These are phyloP conservation scores for Pseudozyma tsukubaensis DNA, from an alignment of 1,284 basidiomycete genomes.

Conservation along the genomic window DNA sequence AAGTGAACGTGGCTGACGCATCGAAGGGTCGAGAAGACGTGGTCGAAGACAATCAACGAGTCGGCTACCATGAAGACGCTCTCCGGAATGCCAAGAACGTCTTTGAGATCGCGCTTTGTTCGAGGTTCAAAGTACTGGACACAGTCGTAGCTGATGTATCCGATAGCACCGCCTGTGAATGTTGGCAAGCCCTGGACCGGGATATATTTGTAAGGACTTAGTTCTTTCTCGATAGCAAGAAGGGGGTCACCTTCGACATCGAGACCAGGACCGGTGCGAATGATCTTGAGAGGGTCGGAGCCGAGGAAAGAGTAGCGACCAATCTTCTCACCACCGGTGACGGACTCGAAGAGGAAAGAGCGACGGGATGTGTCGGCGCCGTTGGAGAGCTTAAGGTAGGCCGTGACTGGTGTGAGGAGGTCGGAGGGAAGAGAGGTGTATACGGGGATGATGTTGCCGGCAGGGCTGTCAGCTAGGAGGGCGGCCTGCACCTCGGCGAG, in stretches of 20 bases:
- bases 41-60: slow-evolving; percentile 94
- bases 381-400: slow-evolving; percentile 91
- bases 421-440: slow-evolving; percentile 94
- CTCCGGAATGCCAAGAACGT: slow-evolving; percentile 87
- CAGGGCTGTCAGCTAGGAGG: slow-evolving; percentile 38
- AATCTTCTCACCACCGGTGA: slow-evolving; percentile 85
- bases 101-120: slow-evolving; percentile 74
- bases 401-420: slow-evolving; percentile 94
- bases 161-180: slow-evolving; percentile 97
- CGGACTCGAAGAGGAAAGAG: slow-evolving; percentile 73
- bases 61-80: slow-evolving; percentile 97
- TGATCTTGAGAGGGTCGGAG: slow-evolving; percentile 90
- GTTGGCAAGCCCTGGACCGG: slow-evolving; percentile 90
- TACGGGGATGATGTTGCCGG: slow-evolving; percentile 90
- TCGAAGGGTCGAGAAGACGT: slow-evolving; percentile 93
- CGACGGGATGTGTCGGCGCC: slow-evolving; percentile 77
- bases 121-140: slow-evolving; percentile 88
- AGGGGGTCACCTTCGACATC: slow-evolving; percentile 89
- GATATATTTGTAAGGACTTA: slow-evolving; percentile 87
- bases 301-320: slow-evolving; percentile 97
- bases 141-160: slow-evolving; percentile 96
- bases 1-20: slow-evolving; percentile 93
- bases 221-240: slow-evolving; percentile 83
- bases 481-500: slow-evolving; percentile 59
- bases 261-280: slow-evolving; percentile 87